Conservation (phyloP, 148 eudicot species). For the Dianthus caryophyllus region DNA sequence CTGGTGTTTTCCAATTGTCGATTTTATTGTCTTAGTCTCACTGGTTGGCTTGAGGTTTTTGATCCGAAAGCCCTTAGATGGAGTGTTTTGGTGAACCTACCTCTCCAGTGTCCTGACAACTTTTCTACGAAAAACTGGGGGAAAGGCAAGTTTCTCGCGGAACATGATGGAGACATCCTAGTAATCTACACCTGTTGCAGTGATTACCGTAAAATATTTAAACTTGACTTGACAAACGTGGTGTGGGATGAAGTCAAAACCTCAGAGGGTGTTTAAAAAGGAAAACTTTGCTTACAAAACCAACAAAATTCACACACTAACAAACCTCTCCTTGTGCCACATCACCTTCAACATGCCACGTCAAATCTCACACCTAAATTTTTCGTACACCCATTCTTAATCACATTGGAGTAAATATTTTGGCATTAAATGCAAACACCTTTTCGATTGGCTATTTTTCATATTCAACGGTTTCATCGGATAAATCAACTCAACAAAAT, state of each 20-base stretch:
- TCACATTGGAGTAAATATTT: too few relatives aligned
- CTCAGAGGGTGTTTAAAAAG: constrained; percentile 55
- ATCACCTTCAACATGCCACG: too few relatives aligned
- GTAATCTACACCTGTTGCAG: constrained; percentile 64
- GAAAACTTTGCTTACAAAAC: too few relatives aligned
- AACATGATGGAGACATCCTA: constrained; percentile 61
- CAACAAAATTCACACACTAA: too few relatives aligned
- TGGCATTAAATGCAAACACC: too few relatives aligned
- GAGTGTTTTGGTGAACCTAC: constrained; percentile 66
- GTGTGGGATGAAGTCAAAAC: constrained; percentile 64
- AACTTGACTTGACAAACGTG: constrained; percentile 48
- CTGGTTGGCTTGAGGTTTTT: constrained; percentile 79
- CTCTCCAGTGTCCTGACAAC: constrained; percentile 70
- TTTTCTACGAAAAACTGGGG: constrained; percentile 72
- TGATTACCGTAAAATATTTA: constrained; percentile 66
- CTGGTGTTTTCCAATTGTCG: constrained; percentile 59
- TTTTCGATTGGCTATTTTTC: too few relatives aligned
- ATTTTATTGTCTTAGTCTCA: constrained; percentile 70
- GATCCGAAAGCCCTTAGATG: constrained; percentile 57
- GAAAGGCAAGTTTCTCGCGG: constrained; percentile 79
- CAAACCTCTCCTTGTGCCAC: too few relatives aligned
- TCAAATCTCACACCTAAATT: too few relatives aligned
- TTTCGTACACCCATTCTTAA: too few relatives aligned
- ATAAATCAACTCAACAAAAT: too few relatives aligned
- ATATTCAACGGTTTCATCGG: too few relatives aligned